Conservation (phyloP, 129 eudicot genomes). For the Arctium lappa region DNA sequence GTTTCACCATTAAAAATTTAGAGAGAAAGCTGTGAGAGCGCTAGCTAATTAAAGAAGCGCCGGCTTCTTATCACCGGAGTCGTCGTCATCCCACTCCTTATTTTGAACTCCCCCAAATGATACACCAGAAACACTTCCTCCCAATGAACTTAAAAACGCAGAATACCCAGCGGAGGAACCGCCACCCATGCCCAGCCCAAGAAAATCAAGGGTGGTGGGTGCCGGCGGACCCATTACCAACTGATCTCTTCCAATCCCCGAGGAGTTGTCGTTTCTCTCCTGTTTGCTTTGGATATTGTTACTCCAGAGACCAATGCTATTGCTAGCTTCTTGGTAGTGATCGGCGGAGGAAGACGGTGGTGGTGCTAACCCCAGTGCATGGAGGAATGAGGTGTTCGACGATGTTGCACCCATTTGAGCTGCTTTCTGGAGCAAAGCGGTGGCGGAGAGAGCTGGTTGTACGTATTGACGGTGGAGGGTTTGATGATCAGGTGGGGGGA, state of each 20-base stretch:
- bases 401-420: constrained; percentile 82
- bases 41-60: constrained; percentile 29
- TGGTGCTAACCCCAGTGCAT: constrained; percentile 56
- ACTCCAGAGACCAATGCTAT: constrained; percentile 30
- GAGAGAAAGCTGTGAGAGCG: not conserved
- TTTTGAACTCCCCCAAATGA: constrained; percentile 29
- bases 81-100: constrained; percentile 65
- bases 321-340: constrained; percentile 25
- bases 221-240: constrained; percentile 52
- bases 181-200: constrained; percentile 63
- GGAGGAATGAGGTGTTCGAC: constrained; percentile 62
- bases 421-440: constrained; percentile 81
- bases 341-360: constrained; percentile 27
- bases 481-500: constrained; percentile 35
- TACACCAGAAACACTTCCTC: constrained; percentile 35
- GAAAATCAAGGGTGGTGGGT: constrained; percentile 73
- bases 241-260: constrained; percentile 34
- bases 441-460: constrained; percentile 73
- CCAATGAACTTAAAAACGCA: constrained; percentile 48
- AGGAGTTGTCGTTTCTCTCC: constrained; percentile 19
- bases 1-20: constrained; percentile 20
- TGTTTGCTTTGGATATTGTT: constrained; percentile 25
- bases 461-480: constrained; percentile 33
- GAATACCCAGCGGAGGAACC: constrained; percentile 47
- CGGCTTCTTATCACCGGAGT: constrained; percentile 57